Evolutionary conservation across 2,329 filamentous ascomycete species (phyloP), one percentile per base, ranked within the genome.

Genomic region (Botryotinia narcissicola): DNA sequence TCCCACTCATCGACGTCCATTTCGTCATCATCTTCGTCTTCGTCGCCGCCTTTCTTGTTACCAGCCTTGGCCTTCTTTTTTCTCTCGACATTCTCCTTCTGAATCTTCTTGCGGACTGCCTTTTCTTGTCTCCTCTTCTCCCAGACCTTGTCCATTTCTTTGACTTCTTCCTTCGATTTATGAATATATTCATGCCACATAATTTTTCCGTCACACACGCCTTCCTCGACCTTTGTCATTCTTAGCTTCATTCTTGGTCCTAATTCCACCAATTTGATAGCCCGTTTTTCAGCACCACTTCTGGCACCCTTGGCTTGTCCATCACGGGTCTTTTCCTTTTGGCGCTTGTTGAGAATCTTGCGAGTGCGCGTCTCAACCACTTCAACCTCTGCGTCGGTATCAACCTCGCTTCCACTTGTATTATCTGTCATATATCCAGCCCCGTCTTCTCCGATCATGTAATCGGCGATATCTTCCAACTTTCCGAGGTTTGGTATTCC

Each of bases 181-280:
- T 91, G 89, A 71, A 98, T 90, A 81, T 94, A 97, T 81, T 98
- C 94, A 82, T 99, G 96, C 96, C 96, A 99, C 92, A 99, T 93
- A 73, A 97, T 88, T 81, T 94, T 96, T 68, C 96, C 96, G 40
- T 89, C 88, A 79, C 94, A 98, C 10, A 98, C 83, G 1, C 95
- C 96, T 78, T 99, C 96, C 81, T 99, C 96, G 7, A 99, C 95
- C 84, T 99, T 99, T 72, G 94, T 95, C 83, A 99, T 86, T 46
- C 95, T 90, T 59, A 99, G 84, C 75, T 89, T 92, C 92, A 99
- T 91, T 71, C 96, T 90, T 1, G 96, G 96, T 0, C 96, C 96
- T 0, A 99, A 85, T 83, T 99, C 96, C 5, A 97, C 91, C 10
- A 99, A 86, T 81, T 97, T 98, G 35, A 99, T 93, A 0, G 93